Base-by-base conservation (phyloP, 176 grass and related monocot genomes). In the Rhynchospora tenuis region DNA sequence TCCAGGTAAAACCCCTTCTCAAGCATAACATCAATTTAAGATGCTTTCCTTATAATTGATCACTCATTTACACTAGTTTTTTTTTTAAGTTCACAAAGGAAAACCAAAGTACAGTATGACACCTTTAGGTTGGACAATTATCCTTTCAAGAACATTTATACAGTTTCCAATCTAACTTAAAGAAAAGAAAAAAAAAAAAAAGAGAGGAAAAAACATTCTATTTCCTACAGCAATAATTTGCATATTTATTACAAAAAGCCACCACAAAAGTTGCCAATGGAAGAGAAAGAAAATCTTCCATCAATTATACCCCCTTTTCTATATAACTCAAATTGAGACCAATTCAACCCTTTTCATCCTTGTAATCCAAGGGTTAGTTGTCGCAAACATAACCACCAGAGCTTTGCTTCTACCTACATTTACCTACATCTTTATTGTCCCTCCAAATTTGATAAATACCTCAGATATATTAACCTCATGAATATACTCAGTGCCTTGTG, bases 251-350 rank as follows among this genome's bases (percentile, higher is more conserved):
- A 82, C 80, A 67, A 26, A 38, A 50, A 67, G 63, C 73, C 73
- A 77, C 7, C 47, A 51, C 61, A 64, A 74, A 27, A 67, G 59
- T 65, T 29, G 17, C 11, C 52, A 82, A 82, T 82, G 80, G 80
- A 82, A 82, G 80, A 62, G 26, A 68, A 48, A n/a, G 19, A 82
- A 82, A 82, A 82, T 1, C 80, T 82, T 65, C 80, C 80, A 82
- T 82, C 24, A 65, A 63, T 31, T 77, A 56, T 51, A 51, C 2
- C 13, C 46, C 22, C 52, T 74, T 74, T 38, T 38, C 33, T 38
- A 38, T 38, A 4, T 16, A 74, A 74, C 46, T 74, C 71, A 74
- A 74, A 52, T 20, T 17, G 47, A 52, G 45, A 74, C 24, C n/a
- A 74, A 74, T 51, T 52, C 71, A 74, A 77, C 73, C 73, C 73